These are phyloP conservation scores for Lanmaoa rubissima DNA, from an alignment of 768 basidiomycete species.

Conservation along the genomic window DNA sequence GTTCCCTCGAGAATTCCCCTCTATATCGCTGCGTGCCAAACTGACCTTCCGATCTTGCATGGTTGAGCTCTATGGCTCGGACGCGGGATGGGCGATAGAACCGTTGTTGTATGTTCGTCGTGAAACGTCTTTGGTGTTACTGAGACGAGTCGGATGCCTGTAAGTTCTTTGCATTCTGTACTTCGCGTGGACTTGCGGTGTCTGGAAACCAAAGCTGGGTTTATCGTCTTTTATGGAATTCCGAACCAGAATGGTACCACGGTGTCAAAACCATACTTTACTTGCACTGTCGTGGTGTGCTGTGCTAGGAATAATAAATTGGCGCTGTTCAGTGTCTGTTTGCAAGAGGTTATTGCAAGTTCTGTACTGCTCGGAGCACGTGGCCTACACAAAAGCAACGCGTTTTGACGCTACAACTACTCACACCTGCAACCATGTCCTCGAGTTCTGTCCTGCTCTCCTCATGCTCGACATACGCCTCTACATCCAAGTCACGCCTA, in stretches of 20 bases:
- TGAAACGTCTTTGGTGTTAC: too few species aligned
- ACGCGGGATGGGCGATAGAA: neutral
- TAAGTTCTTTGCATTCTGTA: too few species aligned
- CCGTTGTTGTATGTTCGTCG: too few species aligned
- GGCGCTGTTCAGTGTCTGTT: too few species aligned
- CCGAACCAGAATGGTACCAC: neutral
- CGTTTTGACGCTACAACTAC: neutral
- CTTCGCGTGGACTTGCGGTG: too few species aligned
- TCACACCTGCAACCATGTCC: constrained; percentile 17
- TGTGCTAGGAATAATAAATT: neutral
- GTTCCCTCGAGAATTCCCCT: neutral
- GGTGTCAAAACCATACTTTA: neutral
- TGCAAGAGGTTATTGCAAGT: too few species aligned
- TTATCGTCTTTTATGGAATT: neutral
- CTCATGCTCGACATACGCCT: constrained; percentile 27
- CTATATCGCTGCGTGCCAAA: too few species aligned
- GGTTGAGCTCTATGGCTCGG: neutral
- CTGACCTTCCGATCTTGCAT: neutral
- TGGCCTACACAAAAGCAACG: constrained; percentile 10
- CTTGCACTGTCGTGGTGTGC: neutral
- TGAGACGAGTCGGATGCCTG: too few species aligned
- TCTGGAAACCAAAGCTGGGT: too few species aligned
- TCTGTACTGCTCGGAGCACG: constrained; percentile 3
- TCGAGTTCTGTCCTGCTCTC: constrained; percentile 16
- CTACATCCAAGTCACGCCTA: constrained; percentile 46